phyloP scores from a whole-genome alignment of 495 filamentous ascomycete species.

The Aspergillus sclerotioniger region DNA sequence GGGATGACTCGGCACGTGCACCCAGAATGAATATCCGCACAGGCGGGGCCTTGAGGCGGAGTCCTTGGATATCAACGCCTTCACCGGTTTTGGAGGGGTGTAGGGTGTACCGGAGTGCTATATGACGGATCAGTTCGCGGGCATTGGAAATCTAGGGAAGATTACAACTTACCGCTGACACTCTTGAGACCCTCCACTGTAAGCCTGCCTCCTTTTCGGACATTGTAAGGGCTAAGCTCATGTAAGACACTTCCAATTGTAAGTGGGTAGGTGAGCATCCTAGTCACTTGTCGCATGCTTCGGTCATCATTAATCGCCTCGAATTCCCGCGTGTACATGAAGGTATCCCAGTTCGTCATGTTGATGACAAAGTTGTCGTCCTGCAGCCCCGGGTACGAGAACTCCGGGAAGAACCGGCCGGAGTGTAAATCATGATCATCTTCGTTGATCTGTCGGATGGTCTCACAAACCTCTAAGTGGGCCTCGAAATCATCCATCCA shows the following conservation, averaged over 20 bases:
- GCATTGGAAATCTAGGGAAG: constrained; percentile 2
- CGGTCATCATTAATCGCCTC: constrained; percentile 84
- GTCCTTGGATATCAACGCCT: constrained; percentile 69
- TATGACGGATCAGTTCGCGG: constrained; percentile 13
- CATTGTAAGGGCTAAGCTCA: constrained; percentile 87
- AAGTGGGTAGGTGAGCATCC: constrained; percentile 87
- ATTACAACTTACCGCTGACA: constrained; percentile 68
- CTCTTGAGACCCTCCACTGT: constrained; percentile 89
- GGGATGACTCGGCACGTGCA: constrained; percentile 91
- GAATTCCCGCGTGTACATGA: constrained; percentile 85
- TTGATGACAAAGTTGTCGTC: constrained; percentile 90
- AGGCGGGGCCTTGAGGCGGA: constrained; percentile 79
- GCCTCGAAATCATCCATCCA: constrained; percentile 93
- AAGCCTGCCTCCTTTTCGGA: constrained; percentile 67
- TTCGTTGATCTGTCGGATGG: constrained; percentile 87
- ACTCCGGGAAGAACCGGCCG: constrained; percentile 90
- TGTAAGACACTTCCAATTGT: constrained; percentile 90
- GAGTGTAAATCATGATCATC: constrained; percentile 94
- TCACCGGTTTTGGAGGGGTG: constrained; percentile 82
- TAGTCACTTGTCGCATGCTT: constrained; percentile 84
- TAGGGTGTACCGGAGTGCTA: constrained; percentile 88
- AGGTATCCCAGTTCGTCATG: constrained; percentile 98
- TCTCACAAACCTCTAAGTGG: constrained; percentile 90
- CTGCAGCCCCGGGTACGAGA: constrained; percentile 82
- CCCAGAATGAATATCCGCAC: constrained; percentile 92